Evolutionary conservation across 2,329 filamentous ascomycete genomes (phyloP).

Genomic region (Nectriaceae sp.): DNA sequence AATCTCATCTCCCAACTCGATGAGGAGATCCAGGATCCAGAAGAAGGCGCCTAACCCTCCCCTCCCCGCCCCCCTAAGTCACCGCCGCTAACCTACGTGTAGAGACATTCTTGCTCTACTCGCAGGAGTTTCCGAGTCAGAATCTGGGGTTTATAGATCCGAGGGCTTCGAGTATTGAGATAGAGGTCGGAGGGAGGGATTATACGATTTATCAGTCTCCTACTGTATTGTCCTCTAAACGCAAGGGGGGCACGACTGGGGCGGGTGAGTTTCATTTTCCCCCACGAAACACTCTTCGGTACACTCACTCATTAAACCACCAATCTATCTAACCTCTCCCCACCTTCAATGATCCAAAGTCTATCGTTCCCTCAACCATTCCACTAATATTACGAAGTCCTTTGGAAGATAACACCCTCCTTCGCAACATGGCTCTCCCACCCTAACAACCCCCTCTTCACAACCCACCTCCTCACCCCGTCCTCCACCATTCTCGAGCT

Average conservation of each 20-base stretch:
- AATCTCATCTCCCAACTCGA: constrained; percentile 37
- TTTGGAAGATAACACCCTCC: constrained; percentile 88
- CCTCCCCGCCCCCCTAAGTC: background rate
- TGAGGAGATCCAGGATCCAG: constrained; percentile 48
- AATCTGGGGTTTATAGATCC: constrained; percentile 86
- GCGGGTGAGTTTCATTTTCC: constrained; percentile 41
- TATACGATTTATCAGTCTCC: constrained; percentile 83
- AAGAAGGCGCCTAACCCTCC: constrained; percentile 42
- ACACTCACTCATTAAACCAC: background rate
- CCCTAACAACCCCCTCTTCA: constrained; percentile 63
- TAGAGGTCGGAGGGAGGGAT: constrained; percentile 70
- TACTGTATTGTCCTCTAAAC: constrained; percentile 73
- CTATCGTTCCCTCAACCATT: background rate
- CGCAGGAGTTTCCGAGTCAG: constrained; percentile 70
- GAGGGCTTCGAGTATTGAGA: constrained; percentile 62
- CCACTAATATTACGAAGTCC: no score
- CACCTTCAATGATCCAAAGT: background rate
- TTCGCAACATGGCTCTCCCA: constrained; percentile 79
- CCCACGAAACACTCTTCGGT: background rate
- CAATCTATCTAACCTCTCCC: background rate
- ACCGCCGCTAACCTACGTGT: constrained; percentile 10
- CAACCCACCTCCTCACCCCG: constrained; percentile 47
- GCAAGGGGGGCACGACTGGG: constrained; percentile 61
- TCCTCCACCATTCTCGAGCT: constrained; percentile 73
- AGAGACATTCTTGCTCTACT: constrained; percentile 91